Evolutionary conservation across 202 grass and related monocot species (phyloP).

Genomic region (Carex arenaria): DNA sequence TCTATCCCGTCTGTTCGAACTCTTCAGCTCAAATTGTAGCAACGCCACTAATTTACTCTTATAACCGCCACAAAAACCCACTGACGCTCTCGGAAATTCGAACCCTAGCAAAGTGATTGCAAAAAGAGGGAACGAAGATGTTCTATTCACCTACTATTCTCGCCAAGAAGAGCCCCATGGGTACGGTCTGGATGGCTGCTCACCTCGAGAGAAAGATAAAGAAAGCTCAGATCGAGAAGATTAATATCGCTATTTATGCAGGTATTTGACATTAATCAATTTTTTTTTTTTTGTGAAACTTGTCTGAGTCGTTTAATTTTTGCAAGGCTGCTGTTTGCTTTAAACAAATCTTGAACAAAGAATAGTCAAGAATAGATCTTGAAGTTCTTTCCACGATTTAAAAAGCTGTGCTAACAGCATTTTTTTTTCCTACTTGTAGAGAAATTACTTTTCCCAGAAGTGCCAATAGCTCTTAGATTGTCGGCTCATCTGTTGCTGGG

Average conservation of each 20-base stretch:
- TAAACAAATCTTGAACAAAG: neutral
- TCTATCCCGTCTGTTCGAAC: no score
- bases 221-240: slow-evolving; percentile 71
- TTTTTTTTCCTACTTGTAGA: slow-evolving; percentile 32
- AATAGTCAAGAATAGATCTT: slow-evolving; percentile 1
- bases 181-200: slow-evolving; percentile 86
- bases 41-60: no score
- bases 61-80: no score
- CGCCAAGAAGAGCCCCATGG: slow-evolving; percentile 59
- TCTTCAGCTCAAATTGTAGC: no score
- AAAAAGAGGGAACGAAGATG: slow-evolving; percentile 31
- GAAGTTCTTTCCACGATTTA: neutral
- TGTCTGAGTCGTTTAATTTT: neutral
- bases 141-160: slow-evolving; percentile 91
- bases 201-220: slow-evolving; percentile 91
- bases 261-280: slow-evolving; percentile 13
- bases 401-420: neutral
- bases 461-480: slow-evolving; percentile 78
- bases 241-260: slow-evolving; percentile 65
- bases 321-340: neutral
- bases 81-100: no score
- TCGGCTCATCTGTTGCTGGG: slow-evolving; percentile 92
- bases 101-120: neutral
- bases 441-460: slow-evolving; percentile 73
- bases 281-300: neutral